Conservation (phyloP, 2,329 filamentous ascomycete genomes). For the Botrytis fragariae region DNA sequence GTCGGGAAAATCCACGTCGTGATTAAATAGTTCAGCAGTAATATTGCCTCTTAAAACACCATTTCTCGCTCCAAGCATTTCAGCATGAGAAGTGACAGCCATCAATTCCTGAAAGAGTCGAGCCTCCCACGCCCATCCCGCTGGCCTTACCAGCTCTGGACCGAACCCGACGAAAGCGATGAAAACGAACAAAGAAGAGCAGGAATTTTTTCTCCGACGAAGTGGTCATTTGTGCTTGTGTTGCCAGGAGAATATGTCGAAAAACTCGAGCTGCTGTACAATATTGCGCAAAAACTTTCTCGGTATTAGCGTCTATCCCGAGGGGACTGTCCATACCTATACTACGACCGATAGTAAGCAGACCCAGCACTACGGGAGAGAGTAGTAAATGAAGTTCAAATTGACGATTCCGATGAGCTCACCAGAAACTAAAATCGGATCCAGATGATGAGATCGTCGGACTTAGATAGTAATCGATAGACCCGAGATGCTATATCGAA, state of each 20-base stretch:
- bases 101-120: constrained; percentile 14
- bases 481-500: background rate
- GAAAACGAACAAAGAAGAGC: background rate
- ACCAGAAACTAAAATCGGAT: constrained; percentile 7
- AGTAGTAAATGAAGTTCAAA: background rate
- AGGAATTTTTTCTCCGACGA: background rate
- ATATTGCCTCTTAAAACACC: constrained; percentile 9
- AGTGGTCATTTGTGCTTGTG: constrained; percentile 15
- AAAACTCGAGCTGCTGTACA: constrained; percentile 18
- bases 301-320: constrained; percentile 1
- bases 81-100: constrained; percentile 17
- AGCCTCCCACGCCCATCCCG: constrained; percentile 6
- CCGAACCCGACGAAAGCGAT: constrained; percentile 13
- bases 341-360: background rate
- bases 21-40: background rate
- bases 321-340: background rate
- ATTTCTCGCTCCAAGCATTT: constrained; percentile 7
- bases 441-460: constrained; percentile 8
- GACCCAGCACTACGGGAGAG: constrained; percentile 2
- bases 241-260: constrained; percentile 20
- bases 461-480: constrained; percentile 9
- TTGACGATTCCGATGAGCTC: background rate
- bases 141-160: background rate
- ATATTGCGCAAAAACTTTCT: constrained; percentile 18
- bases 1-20: constrained; percentile 17